These are phyloP conservation scores for Orobanche coerulescens DNA, from an alignment of 257 asterid species.

Conservation along the genomic window DNA sequence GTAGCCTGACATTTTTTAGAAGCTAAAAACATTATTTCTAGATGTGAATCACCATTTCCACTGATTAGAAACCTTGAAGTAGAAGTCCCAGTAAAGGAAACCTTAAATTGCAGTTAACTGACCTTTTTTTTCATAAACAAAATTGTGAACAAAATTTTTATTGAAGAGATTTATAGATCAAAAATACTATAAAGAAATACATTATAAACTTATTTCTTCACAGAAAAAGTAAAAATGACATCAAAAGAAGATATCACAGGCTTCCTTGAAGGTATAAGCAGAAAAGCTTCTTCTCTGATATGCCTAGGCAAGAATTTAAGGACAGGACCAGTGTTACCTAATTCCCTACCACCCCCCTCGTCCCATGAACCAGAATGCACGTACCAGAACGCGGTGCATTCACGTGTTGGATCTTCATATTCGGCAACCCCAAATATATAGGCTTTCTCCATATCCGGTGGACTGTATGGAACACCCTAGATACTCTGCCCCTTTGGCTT, in stretches of 20 bases:
- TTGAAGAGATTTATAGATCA: neutral
- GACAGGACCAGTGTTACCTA: no score
- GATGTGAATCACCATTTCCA: neutral
- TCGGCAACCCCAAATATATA: no score
- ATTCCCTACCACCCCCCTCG: no score
- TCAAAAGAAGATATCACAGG: neutral
- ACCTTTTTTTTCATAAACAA: neutral
- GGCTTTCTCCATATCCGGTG: no score
- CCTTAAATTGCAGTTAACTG: neutral
- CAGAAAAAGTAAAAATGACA: neutral
- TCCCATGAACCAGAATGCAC: no score
- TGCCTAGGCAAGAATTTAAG: neutral
- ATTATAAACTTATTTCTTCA: neutral
- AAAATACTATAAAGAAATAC: neutral
- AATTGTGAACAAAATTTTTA: neutral
- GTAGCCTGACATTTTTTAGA: neutral
- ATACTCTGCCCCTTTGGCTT: no score
- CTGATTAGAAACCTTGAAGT: neutral
- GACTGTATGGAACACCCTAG: no score
- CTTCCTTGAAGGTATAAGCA: constrained; percentile 7
- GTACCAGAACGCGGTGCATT: no score
- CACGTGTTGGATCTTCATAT: no score
- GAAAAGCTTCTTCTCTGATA: neutral
- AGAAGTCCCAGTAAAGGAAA: neutral
- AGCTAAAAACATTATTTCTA: neutral